A percentile compares a stretch with the other conserved stretches of the same genome.
phyloP scores from a whole-genome alignment of 805 yeast species.

The Ogataea thermomethanolica region DNA sequence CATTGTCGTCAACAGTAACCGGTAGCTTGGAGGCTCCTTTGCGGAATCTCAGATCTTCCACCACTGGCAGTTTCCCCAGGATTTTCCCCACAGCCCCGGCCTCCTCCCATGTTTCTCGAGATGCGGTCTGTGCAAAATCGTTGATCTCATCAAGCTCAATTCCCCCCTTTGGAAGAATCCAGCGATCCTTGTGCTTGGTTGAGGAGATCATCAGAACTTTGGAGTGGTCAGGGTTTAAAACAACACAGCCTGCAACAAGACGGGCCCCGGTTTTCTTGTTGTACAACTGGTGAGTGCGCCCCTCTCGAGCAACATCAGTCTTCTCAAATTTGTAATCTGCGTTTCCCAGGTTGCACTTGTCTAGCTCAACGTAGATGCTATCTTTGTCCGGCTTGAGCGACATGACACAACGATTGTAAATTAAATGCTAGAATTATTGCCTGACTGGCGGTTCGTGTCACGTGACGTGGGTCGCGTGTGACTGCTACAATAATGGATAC shows the following conservation, averaged over 20 bases:
- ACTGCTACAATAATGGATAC: constrained; percentile 10
- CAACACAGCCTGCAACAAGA: constrained; percentile 89
- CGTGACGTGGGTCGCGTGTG: constrained; percentile 9
- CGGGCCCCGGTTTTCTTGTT: constrained; percentile 66
- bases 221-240: constrained; percentile 52
- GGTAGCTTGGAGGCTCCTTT: constrained; percentile 20
- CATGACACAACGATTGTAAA: neutral
- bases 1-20: constrained; percentile 23
- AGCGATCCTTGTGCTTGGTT: constrained; percentile 58
- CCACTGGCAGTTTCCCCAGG: constrained; percentile 53
- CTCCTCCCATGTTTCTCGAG: constrained; percentile 97
- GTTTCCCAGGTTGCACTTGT: constrained; percentile 15
- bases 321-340: constrained; percentile 23
- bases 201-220: constrained; percentile 80
- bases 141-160: constrained; percentile 76
- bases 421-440: too few relatives aligned
- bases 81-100: constrained; percentile 82
- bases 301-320: constrained; percentile 44
- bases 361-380: constrained; percentile 15
- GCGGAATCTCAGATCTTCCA: constrained; percentile 48
- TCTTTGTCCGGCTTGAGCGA: constrained; percentile 12
- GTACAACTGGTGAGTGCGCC: constrained; percentile 59
- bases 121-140: constrained; percentile 49
- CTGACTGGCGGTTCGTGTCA: constrained; percentile 2
- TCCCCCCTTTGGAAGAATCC: constrained; percentile 97